Conservation (phyloP, 495 filamentous ascomycete genomes). For the Tuber brumale region DNA sequence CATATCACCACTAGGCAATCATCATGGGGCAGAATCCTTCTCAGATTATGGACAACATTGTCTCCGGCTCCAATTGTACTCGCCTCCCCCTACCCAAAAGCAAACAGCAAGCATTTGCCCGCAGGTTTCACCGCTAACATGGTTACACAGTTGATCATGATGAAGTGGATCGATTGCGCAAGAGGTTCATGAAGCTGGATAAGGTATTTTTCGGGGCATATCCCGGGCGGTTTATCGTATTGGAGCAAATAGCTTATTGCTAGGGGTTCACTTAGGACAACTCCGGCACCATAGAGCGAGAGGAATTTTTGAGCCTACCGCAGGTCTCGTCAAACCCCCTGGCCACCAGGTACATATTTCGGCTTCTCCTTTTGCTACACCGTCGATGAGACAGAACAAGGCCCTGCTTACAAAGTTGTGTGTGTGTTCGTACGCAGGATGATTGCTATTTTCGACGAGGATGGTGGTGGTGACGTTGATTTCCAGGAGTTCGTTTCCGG, state of each 20-base stretch:
- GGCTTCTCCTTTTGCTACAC: constrained; percentile 1
- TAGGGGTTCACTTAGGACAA: constrained; percentile 61
- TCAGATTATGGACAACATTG: constrained; percentile 86
- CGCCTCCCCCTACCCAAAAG: constrained; percentile 22
- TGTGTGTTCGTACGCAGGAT: constrained; percentile 53
- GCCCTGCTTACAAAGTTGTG: constrained; percentile 18
- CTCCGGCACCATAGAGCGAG: constrained; percentile 95
- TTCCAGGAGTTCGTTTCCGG: constrained; percentile 99
- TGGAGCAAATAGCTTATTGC: constrained; percentile 21
- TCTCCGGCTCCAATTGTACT: constrained; percentile 92
- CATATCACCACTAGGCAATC: constrained; percentile 24
- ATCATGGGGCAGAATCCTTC: constrained; percentile 78
- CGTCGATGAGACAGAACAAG: constrained; percentile 5
- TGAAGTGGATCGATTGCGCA: constrained; percentile 89
- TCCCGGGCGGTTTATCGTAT: constrained; percentile 3
- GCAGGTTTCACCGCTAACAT: constrained; percentile 17
- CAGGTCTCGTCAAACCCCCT: constrained; percentile 98
- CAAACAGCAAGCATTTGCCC: not conserved
- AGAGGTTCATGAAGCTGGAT: constrained; percentile 98
- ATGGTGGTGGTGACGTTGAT: constrained; percentile 95
- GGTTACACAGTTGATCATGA: constrained; percentile 74
- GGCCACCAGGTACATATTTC: constrained; percentile 64
- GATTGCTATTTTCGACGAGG: constrained; percentile 99
- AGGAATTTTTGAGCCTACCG: constrained; percentile 93
- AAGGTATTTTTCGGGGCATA: constrained; percentile 56